Percentiles rank a stretch among this genome's conserved stretches.
These are phyloP conservation scores for Erodium texanum DNA, from an alignment of 441 rosid genomes.

Conservation along the genomic window DNA sequence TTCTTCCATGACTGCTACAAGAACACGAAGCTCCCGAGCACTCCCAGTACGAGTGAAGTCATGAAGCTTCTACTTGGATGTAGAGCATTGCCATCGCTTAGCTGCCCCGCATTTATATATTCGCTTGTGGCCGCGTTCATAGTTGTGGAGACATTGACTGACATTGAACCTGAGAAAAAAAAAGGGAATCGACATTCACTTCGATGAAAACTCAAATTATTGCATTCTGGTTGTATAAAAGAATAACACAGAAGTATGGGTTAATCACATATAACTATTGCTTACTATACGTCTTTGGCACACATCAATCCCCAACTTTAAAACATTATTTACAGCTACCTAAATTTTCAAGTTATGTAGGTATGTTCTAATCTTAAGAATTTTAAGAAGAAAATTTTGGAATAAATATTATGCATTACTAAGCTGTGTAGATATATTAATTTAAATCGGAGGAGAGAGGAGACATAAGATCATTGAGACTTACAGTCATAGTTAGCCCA, in stretches of 20 bases:
- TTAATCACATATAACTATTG: too few relatives aligned
- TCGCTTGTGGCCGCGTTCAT: background rate
- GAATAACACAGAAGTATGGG: too few relatives aligned
- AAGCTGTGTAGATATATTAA: too few relatives aligned
- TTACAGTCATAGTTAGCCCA: conserved; percentile 90
- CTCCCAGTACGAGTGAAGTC: background rate
- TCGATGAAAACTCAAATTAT: background rate
- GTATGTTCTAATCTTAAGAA: too few relatives aligned
- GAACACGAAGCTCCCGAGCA: background rate
- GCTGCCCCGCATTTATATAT: background rate
- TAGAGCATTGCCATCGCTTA: background rate
- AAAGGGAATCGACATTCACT: background rate
- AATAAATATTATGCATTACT: too few relatives aligned
- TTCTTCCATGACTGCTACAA: background rate
- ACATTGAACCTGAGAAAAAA: background rate
- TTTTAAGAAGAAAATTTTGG: too few relatives aligned
- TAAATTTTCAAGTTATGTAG: too few relatives aligned
- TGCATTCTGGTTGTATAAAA: too few relatives aligned
- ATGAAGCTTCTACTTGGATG: background rate
- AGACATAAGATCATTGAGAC: conserved; percentile 13
- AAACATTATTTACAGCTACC: too few relatives aligned
- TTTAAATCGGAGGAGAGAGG: too few relatives aligned
- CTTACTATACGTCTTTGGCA: too few relatives aligned
- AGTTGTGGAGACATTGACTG: conserved; percentile 1
- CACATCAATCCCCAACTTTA: too few relatives aligned